phyloP scores from a whole-genome alignment of 257 asterid species.

The Oldenlandia corymbosa region DNA sequence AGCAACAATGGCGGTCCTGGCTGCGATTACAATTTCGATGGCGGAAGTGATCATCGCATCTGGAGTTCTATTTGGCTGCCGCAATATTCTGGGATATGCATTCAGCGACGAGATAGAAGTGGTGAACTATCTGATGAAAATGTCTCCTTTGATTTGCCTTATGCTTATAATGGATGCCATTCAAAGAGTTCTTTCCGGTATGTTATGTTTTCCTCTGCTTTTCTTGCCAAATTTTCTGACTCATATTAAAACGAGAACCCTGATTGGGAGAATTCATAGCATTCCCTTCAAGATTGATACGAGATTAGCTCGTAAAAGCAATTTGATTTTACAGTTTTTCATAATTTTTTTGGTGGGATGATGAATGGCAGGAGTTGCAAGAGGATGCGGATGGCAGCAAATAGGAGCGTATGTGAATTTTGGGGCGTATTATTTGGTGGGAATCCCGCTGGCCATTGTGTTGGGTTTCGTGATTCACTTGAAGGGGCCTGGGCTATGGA shows the following conservation, averaged over 20 bases:
- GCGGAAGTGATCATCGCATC: constrained; percentile 36
- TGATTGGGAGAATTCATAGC: too few species aligned
- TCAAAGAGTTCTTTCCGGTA: constrained; percentile 53
- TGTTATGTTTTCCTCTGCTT: too few species aligned
- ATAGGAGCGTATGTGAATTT: constrained; percentile 66
- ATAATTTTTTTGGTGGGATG: background rate
- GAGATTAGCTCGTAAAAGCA: too few species aligned
- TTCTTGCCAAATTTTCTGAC: too few species aligned
- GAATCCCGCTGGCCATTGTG: constrained; percentile 38
- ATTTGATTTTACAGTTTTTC: too few species aligned
- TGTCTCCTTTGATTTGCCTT: constrained; percentile 40
- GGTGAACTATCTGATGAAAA: constrained; percentile 25
- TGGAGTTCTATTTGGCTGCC: constrained; percentile 32
- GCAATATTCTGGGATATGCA: constrained; percentile 38
- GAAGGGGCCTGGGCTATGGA: constrained; percentile 55
- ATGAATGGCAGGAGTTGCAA: constrained; percentile 51
- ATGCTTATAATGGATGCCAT: constrained; percentile 36
- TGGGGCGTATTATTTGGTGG: constrained; percentile 47
- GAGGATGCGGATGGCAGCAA: constrained; percentile 73
- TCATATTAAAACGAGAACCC: too few species aligned
- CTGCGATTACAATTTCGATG: constrained; percentile 32
- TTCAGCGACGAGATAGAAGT: constrained; percentile 45
- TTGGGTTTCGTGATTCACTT: constrained; percentile 40
- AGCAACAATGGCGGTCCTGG: constrained; percentile 39
- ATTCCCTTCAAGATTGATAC: too few species aligned